phyloP scores from a whole-genome alignment of 768 basidiomycete species.

The Lentinula detonsa region DNA sequence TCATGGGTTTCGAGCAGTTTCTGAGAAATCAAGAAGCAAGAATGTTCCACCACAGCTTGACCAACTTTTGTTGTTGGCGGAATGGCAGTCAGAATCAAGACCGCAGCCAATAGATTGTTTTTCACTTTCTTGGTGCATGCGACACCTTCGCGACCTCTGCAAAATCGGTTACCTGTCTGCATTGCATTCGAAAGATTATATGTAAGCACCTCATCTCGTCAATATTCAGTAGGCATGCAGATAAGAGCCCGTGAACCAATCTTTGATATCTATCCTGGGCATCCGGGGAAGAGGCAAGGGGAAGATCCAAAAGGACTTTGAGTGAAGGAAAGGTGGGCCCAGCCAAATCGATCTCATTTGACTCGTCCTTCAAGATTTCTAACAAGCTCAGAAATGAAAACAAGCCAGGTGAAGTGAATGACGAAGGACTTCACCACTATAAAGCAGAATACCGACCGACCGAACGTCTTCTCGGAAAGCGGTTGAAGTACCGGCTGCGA shows the following conservation, averaged over 20 bases:
- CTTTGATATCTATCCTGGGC: conserved; percentile 49
- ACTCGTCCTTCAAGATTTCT: conserved; percentile 87
- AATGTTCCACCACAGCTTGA: conserved; percentile 72
- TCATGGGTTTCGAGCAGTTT: conserved; percentile 67
- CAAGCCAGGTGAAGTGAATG: background rate
- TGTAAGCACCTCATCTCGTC: conserved; percentile 82
- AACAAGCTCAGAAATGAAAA: conserved; percentile 9
- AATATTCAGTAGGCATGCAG: conserved; percentile 76
- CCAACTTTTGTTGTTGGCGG: conserved; percentile 65
- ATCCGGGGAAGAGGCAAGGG: conserved; percentile 30
- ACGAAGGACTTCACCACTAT: conserved; percentile 48
- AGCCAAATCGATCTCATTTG: conserved; percentile 69
- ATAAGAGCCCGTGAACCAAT: conserved; percentile 76
- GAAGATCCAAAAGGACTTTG: conserved; percentile 64
- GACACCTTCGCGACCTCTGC: conserved; percentile 72
- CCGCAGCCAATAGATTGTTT: conserved; percentile 82
- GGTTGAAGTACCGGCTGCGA: conserved; percentile 52
- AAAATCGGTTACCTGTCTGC: conserved; percentile 5
- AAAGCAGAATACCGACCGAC: conserved; percentile 73
- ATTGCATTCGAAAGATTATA: background rate
- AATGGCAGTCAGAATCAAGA: conserved; percentile 78
- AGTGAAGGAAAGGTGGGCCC: conserved; percentile 77
- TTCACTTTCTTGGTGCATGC: conserved; percentile 81
- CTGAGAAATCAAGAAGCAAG: conserved; percentile 79
- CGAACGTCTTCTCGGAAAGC: conserved; percentile 69